Evolutionary conservation across 176 grass and related monocot species (phyloP).

Genomic region (Bromus sterilis): DNA sequence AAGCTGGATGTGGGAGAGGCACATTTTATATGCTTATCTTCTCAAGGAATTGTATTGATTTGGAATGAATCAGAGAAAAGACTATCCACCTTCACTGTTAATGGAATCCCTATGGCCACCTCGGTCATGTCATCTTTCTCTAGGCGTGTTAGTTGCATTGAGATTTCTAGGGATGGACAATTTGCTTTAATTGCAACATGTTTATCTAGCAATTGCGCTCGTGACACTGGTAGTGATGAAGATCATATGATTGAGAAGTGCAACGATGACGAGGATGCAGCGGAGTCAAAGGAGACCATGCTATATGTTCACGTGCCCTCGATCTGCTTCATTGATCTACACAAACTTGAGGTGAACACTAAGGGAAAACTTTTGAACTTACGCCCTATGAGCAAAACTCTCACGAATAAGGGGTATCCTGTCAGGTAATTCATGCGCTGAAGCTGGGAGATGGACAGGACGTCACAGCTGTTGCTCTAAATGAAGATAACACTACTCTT

Average conservation of each 20-base stretch:
- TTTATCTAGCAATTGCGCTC: conserved; percentile 29
- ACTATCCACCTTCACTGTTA: conserved; percentile 83
- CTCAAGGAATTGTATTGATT: conserved; percentile 77
- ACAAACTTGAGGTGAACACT: conserved; percentile 76
- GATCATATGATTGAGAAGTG: conserved; percentile 24
- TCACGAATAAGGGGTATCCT: conserved; percentile 7
- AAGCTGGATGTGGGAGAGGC: conserved; percentile 57
- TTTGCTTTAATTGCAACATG: conserved; percentile 69
- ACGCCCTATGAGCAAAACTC: conserved; percentile 3
- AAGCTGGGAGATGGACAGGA: conserved; percentile 62
- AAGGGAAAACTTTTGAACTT: not conserved
- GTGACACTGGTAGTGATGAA: conserved; percentile 23
- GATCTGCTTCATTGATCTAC: conserved; percentile 83
- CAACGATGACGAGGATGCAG: conserved; percentile 5
- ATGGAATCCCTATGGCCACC: conserved; percentile 57
- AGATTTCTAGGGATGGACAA: conserved; percentile 78
- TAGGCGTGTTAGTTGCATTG: conserved; percentile 72
- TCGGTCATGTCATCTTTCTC: conserved; percentile 56
- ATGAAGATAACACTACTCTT: conserved; percentile 78
- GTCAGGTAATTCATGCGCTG: conserved; percentile 73
- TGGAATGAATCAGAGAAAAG: conserved; percentile 76
- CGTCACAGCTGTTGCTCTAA: conserved; percentile 64
- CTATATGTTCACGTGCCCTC: conserved; percentile 64
- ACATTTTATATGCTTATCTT: conserved; percentile 68
- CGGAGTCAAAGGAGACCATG: conserved; percentile 25